These are phyloP conservation scores for Saturnispora gosingensis DNA, from an alignment of 805 yeast species.

Conservation along the genomic window DNA sequence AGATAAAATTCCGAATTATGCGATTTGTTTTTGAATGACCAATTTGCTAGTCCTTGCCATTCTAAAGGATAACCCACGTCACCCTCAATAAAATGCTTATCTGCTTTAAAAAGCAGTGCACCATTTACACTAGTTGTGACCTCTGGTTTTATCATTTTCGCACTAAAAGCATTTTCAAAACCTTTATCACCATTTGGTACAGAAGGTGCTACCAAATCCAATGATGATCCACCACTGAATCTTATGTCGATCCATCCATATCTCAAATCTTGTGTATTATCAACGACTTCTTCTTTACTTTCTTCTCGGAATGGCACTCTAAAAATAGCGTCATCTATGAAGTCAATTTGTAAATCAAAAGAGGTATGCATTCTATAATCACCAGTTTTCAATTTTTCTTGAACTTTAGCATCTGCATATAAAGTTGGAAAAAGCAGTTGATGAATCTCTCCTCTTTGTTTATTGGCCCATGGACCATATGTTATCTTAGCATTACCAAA, in stretches of 20 bases:
- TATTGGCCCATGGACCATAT: conserved; percentile 95
- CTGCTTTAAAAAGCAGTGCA: conserved; percentile 61
- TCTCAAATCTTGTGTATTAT: conserved; percentile 29
- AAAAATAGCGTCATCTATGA: conserved; percentile 56
- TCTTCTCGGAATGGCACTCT: conserved; percentile 79
- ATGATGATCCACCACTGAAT: conserved; percentile 42
- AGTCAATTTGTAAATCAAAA: conserved; percentile 44
- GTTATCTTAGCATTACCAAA: conserved; percentile 56
- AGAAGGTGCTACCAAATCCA: conserved; percentile 39
- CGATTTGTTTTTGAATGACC: conserved; percentile 53
- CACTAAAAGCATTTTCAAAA: conserved; percentile 39
- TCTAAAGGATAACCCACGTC: conserved; percentile 60
- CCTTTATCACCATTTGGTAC: conserved; percentile 45
- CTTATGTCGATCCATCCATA: conserved; percentile 89
- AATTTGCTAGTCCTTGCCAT: conserved; percentile 74
- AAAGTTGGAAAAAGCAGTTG: conserved; percentile 57
- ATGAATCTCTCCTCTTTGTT: conserved; percentile 63
- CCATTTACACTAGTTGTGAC: conserved; percentile 82
- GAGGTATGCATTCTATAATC: conserved; percentile 45
- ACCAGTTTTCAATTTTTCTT: conserved; percentile 35
- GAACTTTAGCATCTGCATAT: conserved; percentile 45
- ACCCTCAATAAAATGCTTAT: conserved; percentile 44
- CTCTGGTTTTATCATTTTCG: conserved; percentile 47
- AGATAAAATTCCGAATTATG: conserved; percentile 50
- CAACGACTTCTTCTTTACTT: conserved; percentile 49